Percentiles rank a stretch among this genome's conserved stretches.
Conservation (phyloP, 2,329 filamentous ascomycete genomes). For the Arachnomyces sp. region DNA sequence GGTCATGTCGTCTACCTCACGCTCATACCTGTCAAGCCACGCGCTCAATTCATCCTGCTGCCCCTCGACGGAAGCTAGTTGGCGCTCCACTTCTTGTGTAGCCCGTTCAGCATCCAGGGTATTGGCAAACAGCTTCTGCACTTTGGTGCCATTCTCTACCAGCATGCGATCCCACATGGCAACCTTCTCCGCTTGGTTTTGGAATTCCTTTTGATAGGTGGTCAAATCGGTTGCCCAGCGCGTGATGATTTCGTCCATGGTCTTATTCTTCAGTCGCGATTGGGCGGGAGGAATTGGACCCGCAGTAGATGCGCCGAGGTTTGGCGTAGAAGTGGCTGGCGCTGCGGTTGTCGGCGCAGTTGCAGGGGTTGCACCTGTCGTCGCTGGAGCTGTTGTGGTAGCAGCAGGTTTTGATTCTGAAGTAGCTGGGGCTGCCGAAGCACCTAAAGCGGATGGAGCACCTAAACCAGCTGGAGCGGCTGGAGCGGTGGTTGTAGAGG, state of each 20-base stretch:
- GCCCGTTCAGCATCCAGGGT: conserved; percentile 92
- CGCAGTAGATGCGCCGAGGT: conserved; percentile 64
- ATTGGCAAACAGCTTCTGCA: conserved; percentile 83
- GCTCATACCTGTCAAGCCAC: conserved; percentile 86
- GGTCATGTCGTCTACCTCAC: conserved; percentile 84
- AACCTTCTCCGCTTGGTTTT: conserved; percentile 78
- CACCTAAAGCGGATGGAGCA: conserved; percentile 26
- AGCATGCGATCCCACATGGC: conserved; percentile 86
- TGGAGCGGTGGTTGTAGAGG: conserved; percentile 1
- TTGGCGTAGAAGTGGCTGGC: conserved; percentile 21
- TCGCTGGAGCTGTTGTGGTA: conserved; percentile 9
- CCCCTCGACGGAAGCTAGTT: conserved; percentile 79
- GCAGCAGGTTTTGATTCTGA: conserved; percentile 17
- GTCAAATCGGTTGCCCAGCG: conserved; percentile 92
- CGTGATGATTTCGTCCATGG: conserved; percentile 97
- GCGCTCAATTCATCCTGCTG: conserved; percentile 84
- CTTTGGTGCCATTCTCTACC: conserved; percentile 90
- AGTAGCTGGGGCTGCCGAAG: conserved; percentile 22
- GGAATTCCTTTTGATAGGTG: conserved; percentile 96
- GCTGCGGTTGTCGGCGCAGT: conserved; percentile 13
- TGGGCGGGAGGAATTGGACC: conserved; percentile 73
- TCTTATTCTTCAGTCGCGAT: conserved; percentile 92
- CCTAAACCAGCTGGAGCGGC: conserved; percentile 32
- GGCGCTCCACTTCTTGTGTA: conserved; percentile 86
- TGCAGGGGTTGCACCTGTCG: conserved; percentile 5